Percentiles rank a stretch among this genome's conserved stretches.
Conservation (phyloP, 2,329 filamentous ascomycete genomes). For the Colletotrichum tropicicola region DNA sequence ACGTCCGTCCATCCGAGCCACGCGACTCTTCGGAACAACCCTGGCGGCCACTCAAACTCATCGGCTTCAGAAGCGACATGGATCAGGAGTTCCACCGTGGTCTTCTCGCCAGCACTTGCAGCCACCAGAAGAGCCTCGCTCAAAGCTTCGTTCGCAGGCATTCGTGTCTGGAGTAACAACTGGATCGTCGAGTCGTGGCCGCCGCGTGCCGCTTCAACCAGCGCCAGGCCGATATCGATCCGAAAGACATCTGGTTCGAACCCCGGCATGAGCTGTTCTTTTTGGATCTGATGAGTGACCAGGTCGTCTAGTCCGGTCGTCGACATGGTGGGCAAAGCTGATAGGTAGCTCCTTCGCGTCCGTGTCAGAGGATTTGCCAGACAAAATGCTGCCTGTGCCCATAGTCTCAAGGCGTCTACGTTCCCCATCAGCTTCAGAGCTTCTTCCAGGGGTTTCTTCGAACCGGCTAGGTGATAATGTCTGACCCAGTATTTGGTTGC, state of each 20-base stretch:
- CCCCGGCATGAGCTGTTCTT: not conserved
- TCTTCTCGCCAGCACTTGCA: not conserved
- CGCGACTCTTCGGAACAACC: not conserved
- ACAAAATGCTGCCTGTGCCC: not conserved
- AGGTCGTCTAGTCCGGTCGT: not conserved
- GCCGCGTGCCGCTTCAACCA: not conserved
- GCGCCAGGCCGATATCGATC: not conserved
- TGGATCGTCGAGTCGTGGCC: not conserved
- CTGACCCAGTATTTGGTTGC: not conserved
- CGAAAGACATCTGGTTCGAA: not conserved
- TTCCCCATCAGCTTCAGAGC: not conserved
- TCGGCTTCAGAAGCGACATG: not conserved
- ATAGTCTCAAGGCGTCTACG: not conserved
- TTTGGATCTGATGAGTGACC: not conserved
- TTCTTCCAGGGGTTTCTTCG: not conserved
- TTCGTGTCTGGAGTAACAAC: not conserved
- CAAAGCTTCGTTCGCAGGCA: not conserved
- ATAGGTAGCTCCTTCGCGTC: not conserved
- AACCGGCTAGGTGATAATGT: not conserved
- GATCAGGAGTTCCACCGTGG: not conserved
- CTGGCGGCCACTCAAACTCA: not conserved
- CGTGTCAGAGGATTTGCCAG: not conserved
- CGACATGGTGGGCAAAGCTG: not conserved
- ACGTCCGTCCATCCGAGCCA: not conserved
- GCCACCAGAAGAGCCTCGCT: not conserved